Evolutionary conservation across 495 filamentous ascomycete species (phyloP).

Genomic region (Trypethelium eluteriae): DNA sequence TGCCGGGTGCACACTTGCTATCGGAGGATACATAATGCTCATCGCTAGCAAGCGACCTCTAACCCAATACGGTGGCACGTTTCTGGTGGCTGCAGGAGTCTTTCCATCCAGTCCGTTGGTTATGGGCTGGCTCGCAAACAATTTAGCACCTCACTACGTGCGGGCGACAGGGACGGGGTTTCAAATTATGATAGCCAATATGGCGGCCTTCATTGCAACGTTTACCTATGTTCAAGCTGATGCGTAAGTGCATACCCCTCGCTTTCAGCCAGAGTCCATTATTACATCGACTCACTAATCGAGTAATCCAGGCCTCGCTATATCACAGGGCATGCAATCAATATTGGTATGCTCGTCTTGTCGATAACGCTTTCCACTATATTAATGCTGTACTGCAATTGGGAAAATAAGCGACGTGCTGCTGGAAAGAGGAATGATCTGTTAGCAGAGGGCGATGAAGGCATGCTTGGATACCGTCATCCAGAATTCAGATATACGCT

Average conservation of each 20-base stretch:
- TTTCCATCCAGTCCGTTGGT: slow-evolving; percentile 27
- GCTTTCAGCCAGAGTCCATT: not conserved
- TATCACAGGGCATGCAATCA: slow-evolving; percentile 42
- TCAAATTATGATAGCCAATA: slow-evolving; percentile 42
- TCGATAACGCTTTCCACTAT: slow-evolving; percentile 33
- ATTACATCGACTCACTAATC: not conserved
- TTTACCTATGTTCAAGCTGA: slow-evolving; percentile 44
- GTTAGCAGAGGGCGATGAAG: slow-evolving; percentile 33
- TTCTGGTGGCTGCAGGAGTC: slow-evolving; percentile 27
- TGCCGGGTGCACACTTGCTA: slow-evolving; percentile 19
- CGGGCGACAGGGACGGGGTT: slow-evolving; percentile 43
- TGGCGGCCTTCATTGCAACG: slow-evolving; percentile 46
- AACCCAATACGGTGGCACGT: slow-evolving; percentile 27
- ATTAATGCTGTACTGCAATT: slow-evolving; percentile 38
- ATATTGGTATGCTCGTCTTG: slow-evolving; percentile 39
- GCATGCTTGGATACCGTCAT: slow-evolving; percentile 39
- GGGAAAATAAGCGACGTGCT: slow-evolving; percentile 43
- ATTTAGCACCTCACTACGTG: slow-evolving; percentile 44
- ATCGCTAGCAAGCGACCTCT: slow-evolving; percentile 20
- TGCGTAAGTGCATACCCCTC: slow-evolving; percentile 32
- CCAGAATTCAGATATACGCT: slow-evolving; percentile 43
- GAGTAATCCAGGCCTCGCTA: slow-evolving; percentile 35
- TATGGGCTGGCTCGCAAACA: slow-evolving; percentile 39
- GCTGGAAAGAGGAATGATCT: slow-evolving; percentile 39
- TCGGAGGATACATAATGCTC: slow-evolving; percentile 30